phyloP scores from a whole-genome alignment of 257 asterid species.

The Gynochthodes officinalis region DNA sequence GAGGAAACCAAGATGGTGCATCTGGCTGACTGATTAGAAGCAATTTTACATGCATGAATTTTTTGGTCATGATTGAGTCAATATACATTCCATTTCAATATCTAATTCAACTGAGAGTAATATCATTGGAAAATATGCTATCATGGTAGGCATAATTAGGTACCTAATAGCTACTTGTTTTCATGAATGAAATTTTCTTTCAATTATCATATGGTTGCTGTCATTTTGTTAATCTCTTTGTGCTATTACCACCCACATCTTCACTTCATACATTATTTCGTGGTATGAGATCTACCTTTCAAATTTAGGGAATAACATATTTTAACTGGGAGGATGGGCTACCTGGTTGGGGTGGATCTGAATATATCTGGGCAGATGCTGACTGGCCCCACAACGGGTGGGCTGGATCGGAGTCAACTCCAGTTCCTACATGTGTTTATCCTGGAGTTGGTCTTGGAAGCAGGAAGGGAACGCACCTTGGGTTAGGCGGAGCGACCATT shows the following conservation, averaged over 20 bases:
- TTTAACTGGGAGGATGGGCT: conserved; percentile 82
- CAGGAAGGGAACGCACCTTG: conserved; percentile 63
- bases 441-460: conserved; percentile 81
- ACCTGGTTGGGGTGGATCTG: conserved; percentile 44
- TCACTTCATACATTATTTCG: neutral
- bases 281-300: neutral
- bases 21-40: neutral
- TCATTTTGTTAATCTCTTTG: neutral
- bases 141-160: neutral
- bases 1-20: neutral
- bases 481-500: conserved; percentile 82
- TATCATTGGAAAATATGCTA: neutral
- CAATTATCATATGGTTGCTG: neutral
- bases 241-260: neutral
- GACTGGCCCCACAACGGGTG: conserved; percentile 97
- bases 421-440: conserved; percentile 69
- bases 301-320: conserved; percentile 76
- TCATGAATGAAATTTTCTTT: neutral
- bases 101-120: neutral
- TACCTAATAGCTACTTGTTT: neutral
- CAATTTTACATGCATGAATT: neutral
- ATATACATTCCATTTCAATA: neutral
- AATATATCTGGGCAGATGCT: conserved; percentile 83
- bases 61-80: neutral
- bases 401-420: conserved; percentile 72